Percentiles rank a stretch among this genome's conserved stretches.
Evolutionary conservation across 169 alveolate species (phyloP).

Genomic region (Toxoplasma gondii): DNA sequence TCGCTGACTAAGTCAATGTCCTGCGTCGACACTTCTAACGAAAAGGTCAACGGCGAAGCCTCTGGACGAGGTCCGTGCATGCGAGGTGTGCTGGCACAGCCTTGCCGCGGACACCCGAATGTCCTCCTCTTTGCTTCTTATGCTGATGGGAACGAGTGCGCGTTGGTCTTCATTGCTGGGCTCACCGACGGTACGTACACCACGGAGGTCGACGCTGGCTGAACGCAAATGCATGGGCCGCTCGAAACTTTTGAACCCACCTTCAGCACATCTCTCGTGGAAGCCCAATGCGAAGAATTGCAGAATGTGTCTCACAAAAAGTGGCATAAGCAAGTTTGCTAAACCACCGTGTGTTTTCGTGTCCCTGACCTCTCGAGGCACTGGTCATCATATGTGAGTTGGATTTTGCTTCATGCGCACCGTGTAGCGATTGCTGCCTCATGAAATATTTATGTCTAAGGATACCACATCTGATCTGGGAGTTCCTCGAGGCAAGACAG

Average conservation of each 20-base stretch:
- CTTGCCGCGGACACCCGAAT: background rate
- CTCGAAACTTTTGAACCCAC: background rate
- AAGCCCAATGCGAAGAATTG: too few relatives aligned
- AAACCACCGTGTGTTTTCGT: too few relatives aligned
- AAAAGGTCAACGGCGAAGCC: background rate
- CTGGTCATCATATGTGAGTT: too few relatives aligned
- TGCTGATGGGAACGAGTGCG: background rate
- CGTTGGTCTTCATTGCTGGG: background rate
- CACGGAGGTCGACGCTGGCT: background rate
- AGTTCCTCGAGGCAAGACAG: too few relatives aligned
- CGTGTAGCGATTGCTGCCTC: too few relatives aligned
- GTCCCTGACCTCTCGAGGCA: too few relatives aligned
- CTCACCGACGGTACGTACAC: background rate
- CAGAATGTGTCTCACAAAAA: too few relatives aligned
- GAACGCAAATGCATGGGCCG: background rate
- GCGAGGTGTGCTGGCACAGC: slow-evolving; percentile 21
- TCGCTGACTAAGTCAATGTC: background rate
- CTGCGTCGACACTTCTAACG: background rate
- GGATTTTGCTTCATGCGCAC: too few relatives aligned
- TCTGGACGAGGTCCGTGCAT: slow-evolving; percentile 28
- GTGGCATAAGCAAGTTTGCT: too few relatives aligned
- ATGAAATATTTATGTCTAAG: too few relatives aligned
- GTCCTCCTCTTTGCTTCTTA: background rate
- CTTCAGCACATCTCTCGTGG: too few relatives aligned
- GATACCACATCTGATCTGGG: too few relatives aligned